Evolutionary conservation across 2,329 filamentous ascomycete genomes (phyloP).

Genomic region (Teratosphaeria zuluensis): DNA sequence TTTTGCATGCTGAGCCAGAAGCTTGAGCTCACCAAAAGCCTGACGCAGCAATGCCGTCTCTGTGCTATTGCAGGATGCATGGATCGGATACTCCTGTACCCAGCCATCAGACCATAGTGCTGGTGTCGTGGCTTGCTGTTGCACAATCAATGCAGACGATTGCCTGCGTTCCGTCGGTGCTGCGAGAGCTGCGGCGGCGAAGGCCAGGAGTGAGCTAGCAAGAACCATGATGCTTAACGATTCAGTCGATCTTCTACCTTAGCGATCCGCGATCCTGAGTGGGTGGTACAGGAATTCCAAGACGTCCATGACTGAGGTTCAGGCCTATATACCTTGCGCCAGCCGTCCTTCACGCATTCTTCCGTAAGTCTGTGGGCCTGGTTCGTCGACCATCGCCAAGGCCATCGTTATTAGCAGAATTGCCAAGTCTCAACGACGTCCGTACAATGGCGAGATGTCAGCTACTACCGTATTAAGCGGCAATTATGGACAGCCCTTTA

Average conservation of each 20-base stretch:
- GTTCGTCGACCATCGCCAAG: background rate
- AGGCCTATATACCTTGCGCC: background rate
- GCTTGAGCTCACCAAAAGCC: constrained; percentile 50
- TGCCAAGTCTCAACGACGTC: background rate
- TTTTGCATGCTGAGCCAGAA: constrained; percentile 51
- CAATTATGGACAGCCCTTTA: too few relatives aligned
- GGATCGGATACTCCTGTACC: constrained; percentile 40
- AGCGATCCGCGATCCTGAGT: background rate
- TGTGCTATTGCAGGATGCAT: constrained; percentile 57
- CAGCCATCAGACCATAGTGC: background rate
- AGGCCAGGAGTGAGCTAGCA: background rate
- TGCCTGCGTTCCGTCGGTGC: background rate
- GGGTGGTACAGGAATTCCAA: background rate
- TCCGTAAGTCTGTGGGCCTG: background rate
- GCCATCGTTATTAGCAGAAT: background rate
- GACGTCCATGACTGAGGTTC: background rate
- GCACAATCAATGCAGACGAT: background rate
- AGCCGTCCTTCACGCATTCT: background rate
- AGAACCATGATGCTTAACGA: background rate
- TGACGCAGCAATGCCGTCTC: constrained; percentile 46
- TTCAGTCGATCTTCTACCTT: background rate
- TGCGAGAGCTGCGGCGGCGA: background rate
- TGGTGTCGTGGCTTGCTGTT: background rate
- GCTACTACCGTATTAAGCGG: too few relatives aligned
- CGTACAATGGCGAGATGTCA: background rate